Conservation (phyloP, 2,329 filamentous ascomycete species). For the Diaporthe amygdali region DNA sequence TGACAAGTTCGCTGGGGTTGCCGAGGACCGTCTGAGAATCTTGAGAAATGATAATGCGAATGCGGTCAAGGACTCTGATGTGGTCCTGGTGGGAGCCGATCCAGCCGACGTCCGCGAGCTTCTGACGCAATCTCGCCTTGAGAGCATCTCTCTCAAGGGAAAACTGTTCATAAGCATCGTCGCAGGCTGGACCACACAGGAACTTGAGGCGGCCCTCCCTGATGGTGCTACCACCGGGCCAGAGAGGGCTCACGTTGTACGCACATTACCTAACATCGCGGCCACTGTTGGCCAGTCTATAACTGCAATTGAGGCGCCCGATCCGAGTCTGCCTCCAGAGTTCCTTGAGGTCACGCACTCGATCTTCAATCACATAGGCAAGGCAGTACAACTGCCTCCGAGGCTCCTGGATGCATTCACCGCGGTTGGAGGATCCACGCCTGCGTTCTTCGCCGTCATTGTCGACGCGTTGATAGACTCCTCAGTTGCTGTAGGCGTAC, state of each 20-base stretch:
- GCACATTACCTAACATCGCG: slow-evolving; percentile 42
- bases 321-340: slow-evolving; percentile 28
- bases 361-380: slow-evolving; percentile 62
- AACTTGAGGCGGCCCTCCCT: slow-evolving; percentile 43
- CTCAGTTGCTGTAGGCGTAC: slow-evolving; percentile 64
- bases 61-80: slow-evolving; percentile 41
- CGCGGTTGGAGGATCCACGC: slow-evolving; percentile 64
- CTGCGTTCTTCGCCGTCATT: slow-evolving; percentile 64
- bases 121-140: slow-evolving; percentile 42
- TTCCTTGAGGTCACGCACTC: slow-evolving; percentile 38
- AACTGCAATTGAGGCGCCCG: slow-evolving; percentile 38
- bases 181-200: slow-evolving; percentile 51
- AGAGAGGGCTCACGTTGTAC: slow-evolving; percentile 33
- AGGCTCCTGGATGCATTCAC: slow-evolving; percentile 62
- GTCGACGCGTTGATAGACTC: slow-evolving; percentile 65
- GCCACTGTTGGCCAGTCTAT: slow-evolving; percentile 38
- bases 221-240: slow-evolving; percentile 24
- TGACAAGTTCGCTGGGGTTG: slow-evolving; percentile 26
- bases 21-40: neutral
- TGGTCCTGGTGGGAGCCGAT: slow-evolving; percentile 52
- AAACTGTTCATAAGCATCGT: slow-evolving; percentile 58
- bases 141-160: slow-evolving; percentile 39
- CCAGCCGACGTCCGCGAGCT: slow-evolving; percentile 47
- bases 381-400: slow-evolving; percentile 54
- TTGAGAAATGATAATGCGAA: slow-evolving; percentile 36